Percentiles rank a stretch among this genome's conserved stretches.
Conservation (phyloP, 2,329 filamentous ascomycete genomes). For the Calonectria naviculata region DNA sequence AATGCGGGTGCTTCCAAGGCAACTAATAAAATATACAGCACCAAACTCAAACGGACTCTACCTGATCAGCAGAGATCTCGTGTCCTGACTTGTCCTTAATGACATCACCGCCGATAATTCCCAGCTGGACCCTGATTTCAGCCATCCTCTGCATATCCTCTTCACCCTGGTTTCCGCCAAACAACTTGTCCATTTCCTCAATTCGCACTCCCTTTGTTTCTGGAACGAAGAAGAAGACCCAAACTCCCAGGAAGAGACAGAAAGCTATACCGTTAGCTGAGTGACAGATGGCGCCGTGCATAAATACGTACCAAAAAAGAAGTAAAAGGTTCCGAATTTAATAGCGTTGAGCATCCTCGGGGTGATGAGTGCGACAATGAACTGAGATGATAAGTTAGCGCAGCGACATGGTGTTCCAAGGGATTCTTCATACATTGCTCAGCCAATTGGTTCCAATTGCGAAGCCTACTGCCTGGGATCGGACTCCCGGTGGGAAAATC, state of each 20-base stretch:
- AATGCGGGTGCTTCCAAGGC: neutral
- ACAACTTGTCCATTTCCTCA: conserved; percentile 19
- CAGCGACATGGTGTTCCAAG: no score
- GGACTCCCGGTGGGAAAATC: conserved; percentile 15
- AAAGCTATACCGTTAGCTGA: neutral
- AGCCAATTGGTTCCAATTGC: conserved; percentile 25
- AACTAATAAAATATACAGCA: neutral
- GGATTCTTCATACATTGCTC: conserved; percentile 7
- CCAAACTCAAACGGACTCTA: neutral
- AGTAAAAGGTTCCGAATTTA: conserved; percentile 23
- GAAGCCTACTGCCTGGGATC: conserved; percentile 15
- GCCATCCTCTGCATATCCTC: conserved; percentile 19
- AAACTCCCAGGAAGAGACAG: conserved; percentile 19
- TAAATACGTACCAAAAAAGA: conserved; percentile 13
- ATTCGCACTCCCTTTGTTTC: conserved; percentile 22
- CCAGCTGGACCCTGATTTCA: conserved; percentile 12
- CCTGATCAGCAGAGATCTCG: neutral
- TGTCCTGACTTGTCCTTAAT: conserved; percentile 14
- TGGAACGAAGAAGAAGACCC: conserved; percentile 22
- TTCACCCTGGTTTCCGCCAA: conserved; percentile 16
- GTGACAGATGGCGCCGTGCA: no score
- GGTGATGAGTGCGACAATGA: conserved; percentile 25
- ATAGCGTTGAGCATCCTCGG: conserved; percentile 20
- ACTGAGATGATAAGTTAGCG: conserved; percentile 2
- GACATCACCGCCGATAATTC: conserved; percentile 1